Percentiles rank a stretch among this genome's conserved stretches.
These are phyloP conservation scores for Mucuna pruriens DNA, from an alignment of 306 rosid species.

Conservation along the genomic window DNA sequence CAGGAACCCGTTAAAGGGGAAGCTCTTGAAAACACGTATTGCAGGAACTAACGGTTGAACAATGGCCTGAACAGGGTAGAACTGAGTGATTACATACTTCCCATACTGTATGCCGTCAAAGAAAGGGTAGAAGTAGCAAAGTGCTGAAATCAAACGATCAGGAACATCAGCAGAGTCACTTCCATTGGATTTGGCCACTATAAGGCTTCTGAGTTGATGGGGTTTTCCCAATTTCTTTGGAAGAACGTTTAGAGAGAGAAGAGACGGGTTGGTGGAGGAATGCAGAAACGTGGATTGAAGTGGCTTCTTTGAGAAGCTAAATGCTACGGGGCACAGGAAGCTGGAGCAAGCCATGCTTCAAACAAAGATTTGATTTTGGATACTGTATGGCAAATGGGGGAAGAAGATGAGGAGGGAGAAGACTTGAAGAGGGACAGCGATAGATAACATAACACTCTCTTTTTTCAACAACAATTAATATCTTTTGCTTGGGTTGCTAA, in stretches of 20 bases:
- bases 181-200: slow-evolving; percentile 68
- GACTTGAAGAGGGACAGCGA: not conserved
- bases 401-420: slow-evolving; percentile 1
- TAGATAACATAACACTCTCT: not conserved
- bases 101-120: slow-evolving; percentile 93
- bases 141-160: slow-evolving; percentile 85
- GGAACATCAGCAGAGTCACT: slow-evolving; percentile 65
- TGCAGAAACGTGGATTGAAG: slow-evolving; percentile 48
- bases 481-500: not conserved
- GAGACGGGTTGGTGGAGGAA: slow-evolving; percentile 33
- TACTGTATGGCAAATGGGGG: not conserved
- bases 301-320: slow-evolving; percentile 48
- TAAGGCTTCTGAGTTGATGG: slow-evolving; percentile 38
- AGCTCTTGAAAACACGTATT: slow-evolving; percentile 82
- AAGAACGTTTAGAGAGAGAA: slow-evolving; percentile 37
- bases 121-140: slow-evolving; percentile 91
- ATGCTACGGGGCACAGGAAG: slow-evolving; percentile 45
- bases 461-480: not conserved
- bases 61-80: slow-evolving; percentile 70
- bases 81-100: slow-evolving; percentile 77
- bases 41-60: slow-evolving; percentile 85
- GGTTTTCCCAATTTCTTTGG: slow-evolving; percentile 46
- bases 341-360: slow-evolving; percentile 51
- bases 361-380: slow-evolving; percentile 17
- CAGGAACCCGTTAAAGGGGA: slow-evolving; percentile 84